A percentile compares a stretch with the other conserved stretches of the same genome.
phyloP scores from a whole-genome alignment of 345 rosid genomes.

The Salix suchowensis region DNA sequence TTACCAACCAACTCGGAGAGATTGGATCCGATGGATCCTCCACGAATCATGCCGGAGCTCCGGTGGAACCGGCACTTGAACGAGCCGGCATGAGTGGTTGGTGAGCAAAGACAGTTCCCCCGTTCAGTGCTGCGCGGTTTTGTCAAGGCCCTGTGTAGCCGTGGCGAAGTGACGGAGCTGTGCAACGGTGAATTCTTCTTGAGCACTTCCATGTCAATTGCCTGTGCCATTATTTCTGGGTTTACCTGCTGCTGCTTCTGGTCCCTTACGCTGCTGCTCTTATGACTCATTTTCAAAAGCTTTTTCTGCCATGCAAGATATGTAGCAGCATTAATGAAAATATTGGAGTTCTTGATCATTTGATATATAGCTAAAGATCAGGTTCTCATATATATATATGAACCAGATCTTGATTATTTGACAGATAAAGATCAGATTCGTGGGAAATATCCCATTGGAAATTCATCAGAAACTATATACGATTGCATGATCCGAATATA shows the following conservation, averaged over 20 bases:
- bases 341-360: not conserved
- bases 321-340: not conserved
- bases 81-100: constrained; percentile 72
- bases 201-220: too few species aligned
- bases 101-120: constrained; percentile 63
- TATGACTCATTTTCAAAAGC: not conserved
- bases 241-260: not conserved
- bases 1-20: constrained; percentile 46
- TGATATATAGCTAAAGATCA: too few species aligned
- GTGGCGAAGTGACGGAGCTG: not conserved
- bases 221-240: not conserved
- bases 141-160: not conserved
- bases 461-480: too few species aligned
- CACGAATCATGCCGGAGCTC: constrained; percentile 36
- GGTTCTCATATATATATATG: too few species aligned
- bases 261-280: not conserved
- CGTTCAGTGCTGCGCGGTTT: not conserved
- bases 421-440: not conserved
- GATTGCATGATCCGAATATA: not conserved
- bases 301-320: not conserved
- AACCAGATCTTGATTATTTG: not conserved
- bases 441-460: not conserved
- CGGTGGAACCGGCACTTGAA: constrained; percentile 74
- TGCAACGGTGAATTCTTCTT: not conserved
- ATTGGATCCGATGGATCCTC: constrained; percentile 54